Conservation (phyloP, 2,329 filamentous ascomycete genomes). For the Akanthomyces dipterigenus region DNA sequence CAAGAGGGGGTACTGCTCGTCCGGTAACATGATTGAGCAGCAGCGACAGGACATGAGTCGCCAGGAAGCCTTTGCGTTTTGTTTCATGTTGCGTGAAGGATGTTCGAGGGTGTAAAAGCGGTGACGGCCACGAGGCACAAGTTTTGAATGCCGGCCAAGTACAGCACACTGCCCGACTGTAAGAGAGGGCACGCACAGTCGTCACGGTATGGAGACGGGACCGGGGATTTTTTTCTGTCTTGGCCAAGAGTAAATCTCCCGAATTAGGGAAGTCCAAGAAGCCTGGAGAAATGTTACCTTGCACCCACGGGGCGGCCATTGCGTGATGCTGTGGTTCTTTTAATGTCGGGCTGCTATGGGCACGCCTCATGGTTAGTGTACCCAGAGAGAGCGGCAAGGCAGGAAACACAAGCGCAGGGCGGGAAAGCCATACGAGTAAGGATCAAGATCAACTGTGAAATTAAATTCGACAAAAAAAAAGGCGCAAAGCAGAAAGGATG, state of each 20-base stretch:
- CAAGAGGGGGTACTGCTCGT: background rate
- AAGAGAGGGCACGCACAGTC: background rate
- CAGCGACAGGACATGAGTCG: background rate
- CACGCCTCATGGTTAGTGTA: conserved; percentile 4
- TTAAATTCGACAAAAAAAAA: background rate
- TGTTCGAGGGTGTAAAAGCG: background rate
- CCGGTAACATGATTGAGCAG: background rate
- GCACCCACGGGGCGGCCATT: background rate
- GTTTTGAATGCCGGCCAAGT: background rate
- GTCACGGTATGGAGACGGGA: background rate
- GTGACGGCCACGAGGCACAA: background rate
- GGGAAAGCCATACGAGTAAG: background rate
- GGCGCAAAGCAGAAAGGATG: no score
- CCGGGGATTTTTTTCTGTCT: background rate
- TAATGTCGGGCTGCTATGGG: background rate
- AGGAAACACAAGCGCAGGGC: background rate
- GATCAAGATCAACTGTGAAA: background rate
- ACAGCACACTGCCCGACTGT: background rate
- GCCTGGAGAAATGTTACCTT: background rate
- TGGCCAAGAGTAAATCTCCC: background rate
- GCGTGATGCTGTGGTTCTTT: background rate
- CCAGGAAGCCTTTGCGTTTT: background rate
- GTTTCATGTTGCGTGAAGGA: background rate
- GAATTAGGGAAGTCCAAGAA: background rate
- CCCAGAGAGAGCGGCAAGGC: background rate